Evolutionary conservation across 1,139 yeast species (phyloP).

Genomic region (Pichia sp.): DNA sequence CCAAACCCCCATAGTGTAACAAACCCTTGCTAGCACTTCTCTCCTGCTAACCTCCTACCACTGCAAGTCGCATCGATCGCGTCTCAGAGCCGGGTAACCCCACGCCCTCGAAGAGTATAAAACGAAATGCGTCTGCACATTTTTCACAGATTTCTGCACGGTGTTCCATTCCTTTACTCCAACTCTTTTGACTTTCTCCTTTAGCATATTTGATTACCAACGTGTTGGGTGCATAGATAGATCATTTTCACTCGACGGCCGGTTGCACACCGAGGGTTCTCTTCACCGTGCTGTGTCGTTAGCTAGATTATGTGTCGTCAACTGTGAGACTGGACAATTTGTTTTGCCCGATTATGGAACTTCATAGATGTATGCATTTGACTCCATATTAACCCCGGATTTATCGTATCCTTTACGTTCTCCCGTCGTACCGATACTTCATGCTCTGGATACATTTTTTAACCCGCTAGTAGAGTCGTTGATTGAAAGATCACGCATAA

Average conservation of each 20-base stretch:
- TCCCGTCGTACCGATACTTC: conserved; percentile 24
- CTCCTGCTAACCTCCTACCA: too few species aligned
- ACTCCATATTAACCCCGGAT: conserved; percentile 26
- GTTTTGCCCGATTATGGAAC: background rate
- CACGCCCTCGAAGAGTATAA: too few species aligned
- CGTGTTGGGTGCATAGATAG: conserved; percentile 3
- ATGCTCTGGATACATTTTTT: conserved; percentile 30
- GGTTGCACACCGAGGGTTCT: conserved; percentile 5
- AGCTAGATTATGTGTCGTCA: background rate
- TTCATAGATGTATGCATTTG: conserved; percentile 1
- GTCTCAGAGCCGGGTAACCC: too few species aligned
- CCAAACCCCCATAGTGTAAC: background rate
- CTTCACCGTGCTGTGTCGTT: conserved; percentile 5
- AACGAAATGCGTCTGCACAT: too few species aligned
- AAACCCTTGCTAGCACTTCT: background rate
- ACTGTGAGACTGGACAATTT: background rate
- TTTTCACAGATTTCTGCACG: too few species aligned
- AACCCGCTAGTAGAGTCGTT: too few species aligned
- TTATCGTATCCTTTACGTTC: conserved; percentile 26
- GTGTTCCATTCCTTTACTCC: too few species aligned
- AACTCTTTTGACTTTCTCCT: conserved; percentile 8
- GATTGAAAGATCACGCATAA: too few species aligned
- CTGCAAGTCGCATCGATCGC: too few species aligned
- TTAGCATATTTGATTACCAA: conserved; percentile 27
- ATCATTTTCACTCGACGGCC: background rate